phyloP scores from a whole-genome alignment of 2,329 filamentous ascomycete species.

The Fusarium sp. region DNA sequence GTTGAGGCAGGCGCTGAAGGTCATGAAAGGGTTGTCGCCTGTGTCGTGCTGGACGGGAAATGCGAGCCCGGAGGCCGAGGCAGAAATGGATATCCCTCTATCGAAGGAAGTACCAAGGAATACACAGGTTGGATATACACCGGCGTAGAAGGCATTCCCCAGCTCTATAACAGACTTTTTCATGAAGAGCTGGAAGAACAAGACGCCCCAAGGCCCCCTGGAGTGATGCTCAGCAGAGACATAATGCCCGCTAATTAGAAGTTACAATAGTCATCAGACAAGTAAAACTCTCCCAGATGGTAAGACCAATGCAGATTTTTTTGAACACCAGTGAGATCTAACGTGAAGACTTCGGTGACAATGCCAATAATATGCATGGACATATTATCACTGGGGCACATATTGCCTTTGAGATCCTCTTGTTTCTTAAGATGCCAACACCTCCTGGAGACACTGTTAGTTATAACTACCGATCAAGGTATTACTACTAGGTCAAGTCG shows the following conservation, averaged over 20 bases:
- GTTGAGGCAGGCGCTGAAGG: neutral
- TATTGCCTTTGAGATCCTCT: neutral
- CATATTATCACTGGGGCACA: neutral
- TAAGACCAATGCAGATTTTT: neutral
- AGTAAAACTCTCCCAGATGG: neutral
- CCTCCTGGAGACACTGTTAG: neutral
- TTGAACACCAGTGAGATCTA: neutral
- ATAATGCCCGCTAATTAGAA: neutral
- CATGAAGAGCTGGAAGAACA: neutral
- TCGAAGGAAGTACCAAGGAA: neutral
- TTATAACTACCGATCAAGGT: neutral
- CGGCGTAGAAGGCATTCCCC: neutral
- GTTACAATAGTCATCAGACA: neutral
- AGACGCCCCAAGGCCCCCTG: neutral
- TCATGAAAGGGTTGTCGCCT: fast-evolving
- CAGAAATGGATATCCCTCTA: neutral
- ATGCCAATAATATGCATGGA: neutral
- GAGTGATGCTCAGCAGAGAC: neutral
- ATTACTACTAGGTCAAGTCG: too few relatives aligned
- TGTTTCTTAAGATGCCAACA: too few relatives aligned
- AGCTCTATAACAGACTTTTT: neutral
- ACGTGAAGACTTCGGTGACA: neutral
- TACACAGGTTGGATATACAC: conserved; percentile 17
- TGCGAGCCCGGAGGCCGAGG: neutral
- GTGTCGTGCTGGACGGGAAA: neutral